A percentile compares a stretch with the other conserved stretches of the same genome.
Evolutionary conservation across 2,329 filamentous ascomycete genomes (phyloP).

Genomic region (Lanzia echinophila): DNA sequence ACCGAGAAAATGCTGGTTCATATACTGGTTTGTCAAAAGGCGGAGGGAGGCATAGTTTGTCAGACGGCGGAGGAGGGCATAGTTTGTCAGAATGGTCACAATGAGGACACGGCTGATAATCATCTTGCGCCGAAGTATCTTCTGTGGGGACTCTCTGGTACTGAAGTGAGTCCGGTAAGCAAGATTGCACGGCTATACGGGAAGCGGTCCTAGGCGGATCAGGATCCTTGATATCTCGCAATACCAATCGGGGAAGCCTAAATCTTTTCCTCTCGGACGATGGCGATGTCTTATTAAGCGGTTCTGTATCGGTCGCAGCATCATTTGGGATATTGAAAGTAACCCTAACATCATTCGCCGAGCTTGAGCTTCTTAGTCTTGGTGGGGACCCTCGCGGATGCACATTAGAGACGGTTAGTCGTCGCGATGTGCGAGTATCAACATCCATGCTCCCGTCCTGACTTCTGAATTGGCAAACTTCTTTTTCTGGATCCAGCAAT

Average conservation of each 20-base stretch:
- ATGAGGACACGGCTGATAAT: conserved; percentile 10
- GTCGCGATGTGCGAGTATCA: neutral
- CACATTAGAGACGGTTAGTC: conserved; percentile 1
- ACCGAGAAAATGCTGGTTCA: neutral
- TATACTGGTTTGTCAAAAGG: neutral
- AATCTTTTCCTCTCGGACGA: conserved; percentile 15
- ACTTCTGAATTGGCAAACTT: neutral
- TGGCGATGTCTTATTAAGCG: neutral
- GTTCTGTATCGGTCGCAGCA: neutral
- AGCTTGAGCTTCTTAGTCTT: conserved; percentile 14
- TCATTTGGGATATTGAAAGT: neutral
- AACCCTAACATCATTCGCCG: conserved; percentile 13
- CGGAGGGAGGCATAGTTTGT: neutral
- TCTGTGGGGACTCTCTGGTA: conserved; percentile 14
- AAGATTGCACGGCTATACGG: neutral
- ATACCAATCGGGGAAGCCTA: conserved; percentile 19
- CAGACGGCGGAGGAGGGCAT: neutral
- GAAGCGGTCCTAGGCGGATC: neutral
- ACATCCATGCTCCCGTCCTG: conserved; percentile 12
- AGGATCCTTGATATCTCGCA: conserved; percentile 17
- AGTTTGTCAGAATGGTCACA: neutral
- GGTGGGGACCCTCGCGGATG: neutral
- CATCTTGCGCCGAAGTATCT: conserved; percentile 18
- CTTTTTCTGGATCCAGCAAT: conserved; percentile 8
- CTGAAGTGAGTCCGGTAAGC: neutral